A percentile compares a stretch with the other conserved stretches of the same genome.
Conservation (phyloP, 2,329 filamentous ascomycete species). For the Macrophomina tecta region DNA sequence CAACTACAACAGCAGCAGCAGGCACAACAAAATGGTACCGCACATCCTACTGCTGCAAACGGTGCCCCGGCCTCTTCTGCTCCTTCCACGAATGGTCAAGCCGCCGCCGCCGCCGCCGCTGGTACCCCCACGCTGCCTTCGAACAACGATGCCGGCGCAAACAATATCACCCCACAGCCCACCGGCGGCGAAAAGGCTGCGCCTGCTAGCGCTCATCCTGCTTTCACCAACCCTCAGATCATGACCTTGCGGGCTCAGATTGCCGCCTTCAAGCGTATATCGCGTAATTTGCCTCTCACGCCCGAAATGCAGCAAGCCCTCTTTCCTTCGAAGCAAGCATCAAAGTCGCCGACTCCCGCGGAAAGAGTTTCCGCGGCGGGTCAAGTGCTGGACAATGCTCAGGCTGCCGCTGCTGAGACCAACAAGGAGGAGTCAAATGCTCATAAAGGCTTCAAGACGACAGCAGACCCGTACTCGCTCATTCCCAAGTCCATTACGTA, state of each 20-base stretch:
- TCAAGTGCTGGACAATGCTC: constrained; percentile 60
- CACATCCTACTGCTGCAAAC: constrained; percentile 48
- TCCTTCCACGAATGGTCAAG: constrained; percentile 35
- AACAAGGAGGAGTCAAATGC: constrained; percentile 39
- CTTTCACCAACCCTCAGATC: constrained; percentile 79
- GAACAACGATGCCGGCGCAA: constrained; percentile 36
- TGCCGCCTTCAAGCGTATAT: constrained; percentile 85
- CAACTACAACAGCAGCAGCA: constrained; percentile 52
- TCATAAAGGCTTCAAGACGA: constrained; percentile 66
- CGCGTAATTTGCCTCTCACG: constrained; percentile 85
- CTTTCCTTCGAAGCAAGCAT: constrained; percentile 72
- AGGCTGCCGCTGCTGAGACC: constrained; percentile 47
- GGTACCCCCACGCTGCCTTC: constrained; percentile 33
- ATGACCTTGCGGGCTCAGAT: constrained; percentile 83
- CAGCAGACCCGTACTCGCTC: constrained; percentile 53
- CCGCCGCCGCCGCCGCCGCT: constrained; percentile 32
- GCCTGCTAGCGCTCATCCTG: constrained; percentile 32
- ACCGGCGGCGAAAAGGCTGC: constrained; percentile 49
- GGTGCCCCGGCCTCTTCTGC: constrained; percentile 47
- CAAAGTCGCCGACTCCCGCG: constrained; percentile 51
- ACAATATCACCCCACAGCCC: constrained; percentile 35
- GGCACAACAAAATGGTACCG: constrained; percentile 54
- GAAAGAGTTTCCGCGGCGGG: constrained; percentile 51
- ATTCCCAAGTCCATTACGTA: constrained; percentile 72
- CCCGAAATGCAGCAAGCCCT: constrained; percentile 80